Base-by-base conservation (phyloP, 78 protist genomes). In the Dictyostelium brefeldianum region DNA sequence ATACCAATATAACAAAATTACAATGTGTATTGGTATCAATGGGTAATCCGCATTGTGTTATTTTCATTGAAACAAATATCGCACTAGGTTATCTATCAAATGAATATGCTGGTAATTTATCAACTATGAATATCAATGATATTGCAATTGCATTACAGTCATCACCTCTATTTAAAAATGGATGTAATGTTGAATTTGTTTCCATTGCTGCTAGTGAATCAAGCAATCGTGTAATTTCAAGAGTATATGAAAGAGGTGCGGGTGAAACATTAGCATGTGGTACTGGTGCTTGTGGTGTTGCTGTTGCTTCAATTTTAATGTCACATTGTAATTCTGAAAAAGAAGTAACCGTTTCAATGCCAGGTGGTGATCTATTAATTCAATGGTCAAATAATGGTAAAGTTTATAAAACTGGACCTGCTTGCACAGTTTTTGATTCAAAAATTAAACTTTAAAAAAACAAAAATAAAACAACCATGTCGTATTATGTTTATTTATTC, bases 251-350 rank as follows among this genome's bases (percentile, higher is more conserved):
- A 75, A 65, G 94, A 12, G 96, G 96, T 22, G 31, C 96, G 4
- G 96, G 96, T 53, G 95, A 90, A 25, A 94, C 96, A 7, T 43
- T 80, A 27, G 96, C 96, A 12, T 94, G 96, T 57, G 96, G 96
- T 25, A 90, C 94, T 11, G 96, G 96, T 82, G 96, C 96, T 27
- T 89, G 93, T 54, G 96, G 94, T 47, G 96, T 84, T 15, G 94
- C 93, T 3, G 96, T 83, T 3, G 96, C 90, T 20, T 74, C 80
- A 12, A 54, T 89, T 6, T 56, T 90, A 2, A 47, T 50, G 29
- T 83, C 80, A 8, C 54, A 80, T 31, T 64, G 77, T 18, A 0
- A 17, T 1, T 1, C 81, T 7, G 43, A 50, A 3, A 82, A 77
- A 18, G 41, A 75, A 31, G 57, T 90, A 18, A 75, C 82, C 0